Evolutionary conservation across 352 stramenopile species (phyloP).

Genomic region (Globisporangium alternatum): DNA sequence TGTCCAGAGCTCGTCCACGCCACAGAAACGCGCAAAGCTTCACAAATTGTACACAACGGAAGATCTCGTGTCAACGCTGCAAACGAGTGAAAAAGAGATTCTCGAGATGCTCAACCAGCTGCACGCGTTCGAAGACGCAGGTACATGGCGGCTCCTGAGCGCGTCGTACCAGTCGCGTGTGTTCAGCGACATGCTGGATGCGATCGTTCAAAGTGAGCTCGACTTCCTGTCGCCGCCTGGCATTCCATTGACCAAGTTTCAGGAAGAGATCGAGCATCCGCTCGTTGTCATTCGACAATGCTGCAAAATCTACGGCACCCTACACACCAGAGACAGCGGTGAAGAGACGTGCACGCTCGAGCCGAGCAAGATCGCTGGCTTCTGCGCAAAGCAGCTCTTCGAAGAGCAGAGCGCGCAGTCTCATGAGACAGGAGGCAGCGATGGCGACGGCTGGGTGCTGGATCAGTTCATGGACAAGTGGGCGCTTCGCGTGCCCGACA

Average conservation of each 20-base stretch:
- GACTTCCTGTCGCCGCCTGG: conserved; percentile 42
- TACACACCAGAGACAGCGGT: conserved; percentile 13
- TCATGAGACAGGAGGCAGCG: conserved; percentile 19
- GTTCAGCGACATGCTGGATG: conserved; percentile 73
- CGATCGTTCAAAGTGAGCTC: conserved; percentile 69
- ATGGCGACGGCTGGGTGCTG: conserved; percentile 43
- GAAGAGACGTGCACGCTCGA: conserved; percentile 51
- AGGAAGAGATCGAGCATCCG: conserved; percentile 32
- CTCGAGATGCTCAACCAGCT: conserved; percentile 55
- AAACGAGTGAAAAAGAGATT: conserved; percentile 67
- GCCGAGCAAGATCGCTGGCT: conserved; percentile 60
- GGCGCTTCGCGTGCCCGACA: conserved; percentile 69
- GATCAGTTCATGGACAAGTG: conserved; percentile 82
- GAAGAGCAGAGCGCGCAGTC: conserved; percentile 50
- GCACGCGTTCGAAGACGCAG: conserved; percentile 68
- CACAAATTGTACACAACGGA: conserved; percentile 56
- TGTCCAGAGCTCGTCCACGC: conserved; percentile 4
- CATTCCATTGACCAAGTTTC: conserved; percentile 40
- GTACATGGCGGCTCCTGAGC: conserved; percentile 61
- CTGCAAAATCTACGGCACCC: conserved; percentile 56
- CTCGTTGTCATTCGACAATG: conserved; percentile 65
- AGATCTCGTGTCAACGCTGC: conserved; percentile 57
- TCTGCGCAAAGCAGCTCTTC: conserved; percentile 71
- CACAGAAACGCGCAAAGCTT: conserved; percentile 46
- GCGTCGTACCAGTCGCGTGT: conserved; percentile 51